phyloP scores from a whole-genome alignment of 306 rosid genomes.

The Benincasa hispida region DNA sequence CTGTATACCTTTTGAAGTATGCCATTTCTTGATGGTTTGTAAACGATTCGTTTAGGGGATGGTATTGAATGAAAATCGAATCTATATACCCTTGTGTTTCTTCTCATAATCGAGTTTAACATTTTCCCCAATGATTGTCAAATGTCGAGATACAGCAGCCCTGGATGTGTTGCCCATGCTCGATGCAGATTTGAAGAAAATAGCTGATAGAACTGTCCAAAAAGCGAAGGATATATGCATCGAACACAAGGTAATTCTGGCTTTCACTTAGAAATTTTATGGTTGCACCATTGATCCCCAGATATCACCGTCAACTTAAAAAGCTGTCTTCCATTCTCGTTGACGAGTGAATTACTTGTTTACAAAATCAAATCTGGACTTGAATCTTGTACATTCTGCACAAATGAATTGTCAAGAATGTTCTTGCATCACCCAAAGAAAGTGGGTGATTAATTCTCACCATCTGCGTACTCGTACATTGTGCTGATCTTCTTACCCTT shows the following conservation, averaged over 20 bases:
- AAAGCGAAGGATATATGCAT: constrained; percentile 18
- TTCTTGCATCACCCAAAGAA: neutral
- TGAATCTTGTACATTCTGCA: neutral
- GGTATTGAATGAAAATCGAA: neutral
- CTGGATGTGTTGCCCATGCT: constrained; percentile 4
- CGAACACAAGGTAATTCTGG: constrained; percentile 6
- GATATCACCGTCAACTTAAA: neutral
- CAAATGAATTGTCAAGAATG: neutral
- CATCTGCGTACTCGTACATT: neutral
- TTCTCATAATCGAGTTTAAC: neutral
- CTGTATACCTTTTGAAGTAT: neutral
- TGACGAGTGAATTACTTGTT: neutral
- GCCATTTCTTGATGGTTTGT: neutral
- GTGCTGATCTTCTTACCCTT: neutral
- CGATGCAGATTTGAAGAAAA: constrained; percentile 18
- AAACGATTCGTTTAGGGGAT: neutral
- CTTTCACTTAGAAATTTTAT: neutral
- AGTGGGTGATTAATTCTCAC: neutral
- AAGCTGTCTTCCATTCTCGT: neutral
- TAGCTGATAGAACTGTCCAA: neutral
- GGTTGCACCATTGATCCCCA: neutral
- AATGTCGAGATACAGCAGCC: constrained; percentile 11
- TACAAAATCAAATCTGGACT: neutral
- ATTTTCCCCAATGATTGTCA: neutral
- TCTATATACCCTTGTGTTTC: neutral